These are phyloP conservation scores for Chlamydomonas sp. DNA, from an alignment of 139 green algal species.

Conservation along the genomic window DNA sequence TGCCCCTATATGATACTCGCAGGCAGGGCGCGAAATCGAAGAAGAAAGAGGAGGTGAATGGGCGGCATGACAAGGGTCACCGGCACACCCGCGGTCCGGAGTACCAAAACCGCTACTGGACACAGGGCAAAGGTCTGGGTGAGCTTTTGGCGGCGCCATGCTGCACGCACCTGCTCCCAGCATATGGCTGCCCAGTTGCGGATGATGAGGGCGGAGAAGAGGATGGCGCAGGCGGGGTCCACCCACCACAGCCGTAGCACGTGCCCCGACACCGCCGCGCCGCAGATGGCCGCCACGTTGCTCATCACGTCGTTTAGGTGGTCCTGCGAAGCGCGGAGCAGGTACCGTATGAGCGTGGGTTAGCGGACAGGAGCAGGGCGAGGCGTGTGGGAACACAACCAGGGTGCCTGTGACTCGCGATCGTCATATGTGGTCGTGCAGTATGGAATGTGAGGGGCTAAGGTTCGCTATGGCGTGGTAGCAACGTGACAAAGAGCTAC, in stretches of 20 bases:
- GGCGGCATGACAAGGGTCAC: neutral
- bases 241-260: slow-evolving; percentile 52
- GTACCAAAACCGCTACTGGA: neutral
- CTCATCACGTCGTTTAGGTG: slow-evolving; percentile 77
- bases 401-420: neutral
- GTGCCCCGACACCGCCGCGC: slow-evolving; percentile 35
- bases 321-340: slow-evolving; percentile 68
- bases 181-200: slow-evolving; percentile 71
- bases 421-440: neutral
- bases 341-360: neutral
- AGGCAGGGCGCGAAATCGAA: neutral
- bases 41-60: neutral
- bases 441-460: too few relatives aligned
- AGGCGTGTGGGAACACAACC: slow-evolving; percentile 3
- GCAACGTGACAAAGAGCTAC: too few relatives aligned
- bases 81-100: neutral
- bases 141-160: neutral
- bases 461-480: too few relatives aligned
- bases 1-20: neutral
- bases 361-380: neutral
- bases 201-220: slow-evolving; percentile 76
- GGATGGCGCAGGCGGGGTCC: slow-evolving; percentile 70
- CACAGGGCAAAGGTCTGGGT: neutral
- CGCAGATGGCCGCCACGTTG: slow-evolving; percentile 63
- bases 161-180: slow-evolving; percentile 56